Evolutionary conservation across 1,284 basidiomycete genomes (phyloP), one percentile per base, ranked within the genome.

Genomic region (Leccinum pallidistipes): DNA sequence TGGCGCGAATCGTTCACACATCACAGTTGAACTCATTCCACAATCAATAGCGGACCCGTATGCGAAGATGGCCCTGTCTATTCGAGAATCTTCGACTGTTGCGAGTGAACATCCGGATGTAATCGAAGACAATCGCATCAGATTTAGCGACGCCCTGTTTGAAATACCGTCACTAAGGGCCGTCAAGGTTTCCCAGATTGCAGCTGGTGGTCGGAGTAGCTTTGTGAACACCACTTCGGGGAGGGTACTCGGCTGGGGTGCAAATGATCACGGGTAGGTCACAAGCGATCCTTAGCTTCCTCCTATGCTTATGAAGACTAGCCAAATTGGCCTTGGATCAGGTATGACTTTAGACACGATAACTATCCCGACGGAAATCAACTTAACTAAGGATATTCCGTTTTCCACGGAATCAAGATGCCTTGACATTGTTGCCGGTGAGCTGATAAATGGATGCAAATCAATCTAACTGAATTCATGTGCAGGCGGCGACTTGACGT

Each of bases 181-280:
- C 1, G 76, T 96, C 18, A 74, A 84, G 40, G 78, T 86, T 47
- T 84, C 81, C 11, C 88, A 95, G 73, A 81, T 95, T 51, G 87
- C 88, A 18, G 86, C 94, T 5, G 93, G 93, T 4, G 81, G 81
- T 49, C 82, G 88, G 60, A 89, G 85, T 57, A 93, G 90, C 66
- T 93, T 94, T 73, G 86, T 84, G 32, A 79, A 87, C 59, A 88
- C 93, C 7, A 69, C 78, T 3, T 79, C 81, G 7, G 95, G 94
- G 2, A 80, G 88, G 51, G 92, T 97, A 3, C 83, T 98, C 18
- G 92, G 88, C 0, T 95, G 91, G 85, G 94, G 94, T 54, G 91
- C 91, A 1, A 96, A 96, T 72, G 88, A 91, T 65, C 89, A 82
- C 66, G 92, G 93, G 87, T 90, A 65, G 59, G 81, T 69, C 12